Conservation (phyloP, 2,329 filamentous ascomycete species). For the Trichophaea hybrida region DNA sequence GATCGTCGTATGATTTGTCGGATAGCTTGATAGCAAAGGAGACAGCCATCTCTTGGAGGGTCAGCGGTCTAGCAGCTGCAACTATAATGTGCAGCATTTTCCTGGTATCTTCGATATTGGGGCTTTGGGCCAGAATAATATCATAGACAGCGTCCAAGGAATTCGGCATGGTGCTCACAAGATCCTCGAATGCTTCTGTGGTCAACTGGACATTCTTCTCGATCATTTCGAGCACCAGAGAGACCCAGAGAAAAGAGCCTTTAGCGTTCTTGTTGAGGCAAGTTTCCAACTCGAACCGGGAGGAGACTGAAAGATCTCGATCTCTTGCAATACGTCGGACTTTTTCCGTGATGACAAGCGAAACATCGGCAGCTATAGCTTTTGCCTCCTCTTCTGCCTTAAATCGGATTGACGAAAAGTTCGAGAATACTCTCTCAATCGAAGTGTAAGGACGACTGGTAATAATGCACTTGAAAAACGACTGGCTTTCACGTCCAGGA, state of each 20-base stretch:
- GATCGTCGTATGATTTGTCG: too few species aligned
- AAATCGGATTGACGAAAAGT: not conserved
- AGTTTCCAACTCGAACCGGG: not conserved
- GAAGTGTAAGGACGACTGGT: not conserved
- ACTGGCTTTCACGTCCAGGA: not conserved
- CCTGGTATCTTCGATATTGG: not conserved
- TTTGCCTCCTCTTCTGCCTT: not conserved
- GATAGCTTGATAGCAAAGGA: not conserved
- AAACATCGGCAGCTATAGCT: not conserved
- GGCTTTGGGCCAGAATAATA: not conserved
- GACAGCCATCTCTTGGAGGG: not conserved
- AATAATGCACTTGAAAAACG: not conserved
- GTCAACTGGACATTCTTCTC: not conserved
- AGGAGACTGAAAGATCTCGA: not conserved
- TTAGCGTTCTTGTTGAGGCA: not conserved
- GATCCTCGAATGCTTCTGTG: not conserved
- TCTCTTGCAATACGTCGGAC: not conserved
- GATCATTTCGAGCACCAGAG: not conserved
- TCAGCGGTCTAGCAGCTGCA: not conserved
- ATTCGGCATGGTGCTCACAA: not conserved
- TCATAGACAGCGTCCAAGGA: not conserved
- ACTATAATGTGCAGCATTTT: not conserved
- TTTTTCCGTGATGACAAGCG: not conserved
- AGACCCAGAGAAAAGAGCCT: not conserved
- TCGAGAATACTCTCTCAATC: not conserved